Base-by-base conservation (phyloP, 2,329 filamentous ascomycete species). In the Teratosphaeria pseudoeucalypti region DNA sequence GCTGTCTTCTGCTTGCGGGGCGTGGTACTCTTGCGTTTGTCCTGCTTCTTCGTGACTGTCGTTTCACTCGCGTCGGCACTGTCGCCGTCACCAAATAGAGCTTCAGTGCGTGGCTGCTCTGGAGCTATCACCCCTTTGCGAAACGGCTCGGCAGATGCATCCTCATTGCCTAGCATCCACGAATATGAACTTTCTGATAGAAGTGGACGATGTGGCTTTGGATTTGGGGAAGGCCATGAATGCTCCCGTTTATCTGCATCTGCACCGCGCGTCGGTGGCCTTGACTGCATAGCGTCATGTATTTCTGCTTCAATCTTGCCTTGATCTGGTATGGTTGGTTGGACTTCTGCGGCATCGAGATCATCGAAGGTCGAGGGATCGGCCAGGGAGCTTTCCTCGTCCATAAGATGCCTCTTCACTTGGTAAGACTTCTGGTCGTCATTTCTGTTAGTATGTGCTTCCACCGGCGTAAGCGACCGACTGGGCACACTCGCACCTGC, bases 121-220 rank as follows among this genome's bases (percentile, higher is more conserved):
- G 56, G 56, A n/a, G 43, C 34, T 19, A 49, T 16, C 10, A 14
- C 34, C 27, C 27, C 29, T 12, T 37, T 32, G n/a, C n/a, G 32
- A n/a, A 37, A 34, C n/a, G 47, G 16, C 16, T 54, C 32, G 12
- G 43, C 32, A 12, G 37, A 29, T 3, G 54, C n/a, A 7, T 58
- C 34, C 26, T 59, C 34, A 47, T 69, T 59, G 6, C 65, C 85
- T 2, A 91, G 78, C 87, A 91, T 91, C 86, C 86, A 90, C 1
- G 87, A 85, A 71, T 90, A 91, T 3, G 85, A 87, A 7, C 88
- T 90, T 29, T 62, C 64, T 89, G 86, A 1, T 86, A 86, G 37
- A 90, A 78, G 0, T 81, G 83, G 3, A 86, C 87, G 26, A 54
- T 60, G 32, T 54, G 29, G 16, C 43, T 19, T 19, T 19, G 43